Base-by-base conservation (phyloP, 176 grass and related monocot genomes). In the Raddia distichophylla region DNA sequence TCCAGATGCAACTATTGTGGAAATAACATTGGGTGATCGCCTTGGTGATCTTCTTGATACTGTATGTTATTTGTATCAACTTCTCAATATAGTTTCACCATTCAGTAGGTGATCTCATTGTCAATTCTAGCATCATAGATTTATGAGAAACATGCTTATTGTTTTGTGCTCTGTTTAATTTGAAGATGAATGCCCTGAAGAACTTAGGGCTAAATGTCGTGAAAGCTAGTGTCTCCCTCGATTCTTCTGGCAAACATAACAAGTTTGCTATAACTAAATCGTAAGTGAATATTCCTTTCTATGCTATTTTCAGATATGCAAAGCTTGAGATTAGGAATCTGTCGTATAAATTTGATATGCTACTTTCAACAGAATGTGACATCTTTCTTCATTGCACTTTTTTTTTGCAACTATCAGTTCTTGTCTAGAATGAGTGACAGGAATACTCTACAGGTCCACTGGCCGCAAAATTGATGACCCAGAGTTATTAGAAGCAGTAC, bases 31-130 rank as follows among this genome's bases (percentile, higher is more conserved):
- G 80, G 96, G 96, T 51, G 93, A 99, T 74, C 96, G 96, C 80
- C 96, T 99, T 57, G 96, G 96, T 15, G 87, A 91, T 88, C 96
- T 99, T 83, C 79, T 99, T 82, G 96, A 99, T 84, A 99, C 96
- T 45, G 96, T 99, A 93, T 87, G 86, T 69, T 83, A 13, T 67
- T 68, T 33, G 67, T 1, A 61, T 63, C 65, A 43, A 66, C 56
- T 92, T 64, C 12, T 76, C 76, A 66, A 17, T 80, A 17, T 84
- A 66, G 14, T 43, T 55, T 64, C 42, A 57, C 11, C 16, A 43
- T 63, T 90, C 12, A 58, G 10, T 27, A 69, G 43, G 73, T 1
- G 16, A 73, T 78, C 53, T 61, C 45, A 73, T 74, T 74, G 53
- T 45, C 37, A 86, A 71, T 60, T 40, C 33, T 44, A 10, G 0